Base-by-base conservation (phyloP, 2,329 filamentous ascomycete species). In the Monilinia fructicola region DNA sequence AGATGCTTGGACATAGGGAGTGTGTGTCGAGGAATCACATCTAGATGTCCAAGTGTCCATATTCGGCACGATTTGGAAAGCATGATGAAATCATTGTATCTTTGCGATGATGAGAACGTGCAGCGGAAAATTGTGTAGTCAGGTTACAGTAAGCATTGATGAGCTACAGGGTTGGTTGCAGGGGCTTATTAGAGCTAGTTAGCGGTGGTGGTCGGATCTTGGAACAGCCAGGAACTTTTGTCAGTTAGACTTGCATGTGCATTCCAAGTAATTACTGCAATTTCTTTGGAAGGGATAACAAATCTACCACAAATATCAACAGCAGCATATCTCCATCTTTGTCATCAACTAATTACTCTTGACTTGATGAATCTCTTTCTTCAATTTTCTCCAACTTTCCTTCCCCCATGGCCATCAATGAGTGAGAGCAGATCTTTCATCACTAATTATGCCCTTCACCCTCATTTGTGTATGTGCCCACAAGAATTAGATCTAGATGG, bases 301-400 rank as follows among this genome's bases (percentile, higher is more conserved):
- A 62, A 53, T 6, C 12, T 40, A 35, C 28, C 35, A 21, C 44
- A 14, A 28, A 50, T 52, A 42, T 54, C 59, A 53, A 62, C 53
- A 54, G 59, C 16, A n/a, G 26, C 46, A 62, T 42, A 9, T 28
- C 28, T 21, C 31, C 16, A 42, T 54, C 14, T 62, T 26, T 53
- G 46, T 62, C 44, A 62, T 62, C 59, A 53, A 40, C 11, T 26
- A 31, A 62, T 62, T 16, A 62, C 46, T 23, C 11, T 38, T 38
- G 16, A 23, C 14, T 35, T n/a, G 21, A 31, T 31, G 55, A 18
- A 59, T 31, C 42, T 16, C 16, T 46, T n/a, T 44, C 40, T 48
- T 48, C 42, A 4, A 44, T 35, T 16, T 48, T 59, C 42, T 23
- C n/a, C n/a, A 12, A 26, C 18, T 35, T 59, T 48, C 42, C 26